Base-by-base conservation (phyloP, 345 rosid genomes). In the Diplotaxis tenuifolia region DNA sequence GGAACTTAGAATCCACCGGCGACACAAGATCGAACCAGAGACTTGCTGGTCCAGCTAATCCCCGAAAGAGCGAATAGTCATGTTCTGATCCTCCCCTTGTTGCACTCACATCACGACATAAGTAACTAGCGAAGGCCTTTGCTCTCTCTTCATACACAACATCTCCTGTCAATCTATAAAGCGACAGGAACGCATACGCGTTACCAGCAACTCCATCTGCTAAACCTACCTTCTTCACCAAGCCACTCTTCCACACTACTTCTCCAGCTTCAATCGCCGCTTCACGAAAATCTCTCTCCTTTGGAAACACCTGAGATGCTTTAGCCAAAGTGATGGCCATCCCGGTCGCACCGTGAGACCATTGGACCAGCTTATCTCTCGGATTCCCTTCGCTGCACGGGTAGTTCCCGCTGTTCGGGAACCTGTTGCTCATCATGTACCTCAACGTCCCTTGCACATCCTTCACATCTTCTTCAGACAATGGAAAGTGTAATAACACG, bases 261-360 rank as follows among this genome's bases (percentile, higher is more conserved):
- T 94, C 96, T 58, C 98, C 97, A 25, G 98, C 98, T 80, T 94
- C 98, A 75, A 89, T 86, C 0, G 98, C 96, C 1, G 86, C 96
- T 56, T 85, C 84, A 0, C 96, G 88, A 63, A 94, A 89, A 22
- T 94, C 95, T 50, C 89, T 82, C 14, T 89, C 97, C 1, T 68
- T 74, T 11, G 87, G 84, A 78, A 86, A 93, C 59, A 84, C 85
- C 82, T 88, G 84, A 22, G 98, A 89, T n/a, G 98, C 96, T 83
- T 86, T 94, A 78, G 88, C 79, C 28, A 94, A 82, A 6, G 95
- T 88, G 56, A 91, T 84, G 25, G 87, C 88, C 86, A 91, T 82
- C 28, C 89, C 78, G 0, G 93, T 85, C 47, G 98, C 96, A 27
- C 98, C 97, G 49, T 89, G 93, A 58, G 95, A 84, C 97, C 97